Evolutionary conservation across 768 basidiomycete species (phyloP).

Genomic region (Macrolepiota albuminosa): DNA sequence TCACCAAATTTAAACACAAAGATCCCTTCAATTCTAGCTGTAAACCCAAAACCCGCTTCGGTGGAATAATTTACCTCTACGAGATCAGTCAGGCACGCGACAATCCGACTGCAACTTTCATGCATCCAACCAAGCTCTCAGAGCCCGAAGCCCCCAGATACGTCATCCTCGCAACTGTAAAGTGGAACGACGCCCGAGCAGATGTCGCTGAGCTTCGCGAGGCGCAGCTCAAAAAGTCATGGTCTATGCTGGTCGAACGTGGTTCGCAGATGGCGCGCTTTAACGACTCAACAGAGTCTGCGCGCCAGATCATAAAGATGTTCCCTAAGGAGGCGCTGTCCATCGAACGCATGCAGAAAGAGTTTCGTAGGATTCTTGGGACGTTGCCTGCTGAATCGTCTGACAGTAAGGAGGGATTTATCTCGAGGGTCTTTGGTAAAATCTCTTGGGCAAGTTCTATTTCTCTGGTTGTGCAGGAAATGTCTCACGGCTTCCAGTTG

Average conservation of each 20-base stretch:
- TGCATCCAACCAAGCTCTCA: conserved; percentile 11
- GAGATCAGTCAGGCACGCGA: conserved; percentile 11
- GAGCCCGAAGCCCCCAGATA: conserved; percentile 8
- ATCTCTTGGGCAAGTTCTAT: neutral
- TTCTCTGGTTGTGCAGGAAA: neutral
- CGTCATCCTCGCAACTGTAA: conserved; percentile 9
- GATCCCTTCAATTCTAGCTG: conserved; percentile 3
- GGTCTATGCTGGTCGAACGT: conserved; percentile 7
- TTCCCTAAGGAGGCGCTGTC: conserved; percentile 5
- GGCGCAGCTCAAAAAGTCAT: conserved; percentile 6
- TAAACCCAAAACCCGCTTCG: conserved; percentile 7
- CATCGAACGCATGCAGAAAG: conserved; percentile 8
- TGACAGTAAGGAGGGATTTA: conserved; percentile 6
- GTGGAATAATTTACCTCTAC: conserved; percentile 11
- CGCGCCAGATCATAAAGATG: conserved; percentile 3
- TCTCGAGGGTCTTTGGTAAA: conserved; percentile 8
- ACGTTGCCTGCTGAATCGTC: conserved; percentile 1
- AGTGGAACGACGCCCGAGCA: conserved; percentile 1
- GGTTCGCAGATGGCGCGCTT: conserved; percentile 10
- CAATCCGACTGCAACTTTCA: conserved; percentile 8
- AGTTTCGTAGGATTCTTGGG: conserved; percentile 7
- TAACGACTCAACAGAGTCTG: conserved; percentile 4
- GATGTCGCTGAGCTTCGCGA: conserved; percentile 7
- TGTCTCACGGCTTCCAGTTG: neutral
- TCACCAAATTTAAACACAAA: neutral